Conservation (phyloP, 2,329 filamentous ascomycete species). For the Alternaria rosae region DNA sequence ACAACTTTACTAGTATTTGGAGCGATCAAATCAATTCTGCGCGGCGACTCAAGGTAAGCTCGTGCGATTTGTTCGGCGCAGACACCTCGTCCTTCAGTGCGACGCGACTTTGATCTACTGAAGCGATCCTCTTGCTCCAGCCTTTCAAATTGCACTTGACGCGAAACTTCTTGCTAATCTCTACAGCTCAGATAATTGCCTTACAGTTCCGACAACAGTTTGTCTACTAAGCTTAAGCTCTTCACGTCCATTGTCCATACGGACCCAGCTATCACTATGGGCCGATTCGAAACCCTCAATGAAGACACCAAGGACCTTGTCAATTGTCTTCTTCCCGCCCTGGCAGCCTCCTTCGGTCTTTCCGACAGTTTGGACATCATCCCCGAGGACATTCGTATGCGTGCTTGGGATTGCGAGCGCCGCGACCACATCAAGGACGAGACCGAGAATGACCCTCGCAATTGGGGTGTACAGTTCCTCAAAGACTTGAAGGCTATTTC, state of each 20-base stretch:
- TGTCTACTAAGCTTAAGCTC: background rate
- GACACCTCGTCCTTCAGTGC: background rate
- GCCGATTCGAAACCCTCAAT: conserved; percentile 44
- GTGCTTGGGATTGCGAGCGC: conserved; percentile 46
- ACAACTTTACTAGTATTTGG: background rate
- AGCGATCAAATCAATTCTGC: background rate
- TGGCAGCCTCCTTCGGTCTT: conserved; percentile 36
- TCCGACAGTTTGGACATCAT: conserved; percentile 37
- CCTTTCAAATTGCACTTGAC: background rate
- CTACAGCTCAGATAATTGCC: background rate
- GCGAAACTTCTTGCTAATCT: background rate
- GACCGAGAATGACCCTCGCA: conserved; percentile 45
- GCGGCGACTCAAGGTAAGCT: background rate
- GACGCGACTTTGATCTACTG: background rate
- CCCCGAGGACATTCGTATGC: conserved; percentile 47
- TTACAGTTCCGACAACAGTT: background rate
- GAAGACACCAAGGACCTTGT: conserved; percentile 42
- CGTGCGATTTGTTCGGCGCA: background rate
- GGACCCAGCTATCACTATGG: conserved; percentile 27
- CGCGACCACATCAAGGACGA: conserved; percentile 44
- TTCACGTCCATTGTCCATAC: too few species aligned
- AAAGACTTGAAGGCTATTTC: conserved; percentile 44
- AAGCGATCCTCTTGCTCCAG: background rate
- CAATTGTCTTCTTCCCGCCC: conserved; percentile 39
- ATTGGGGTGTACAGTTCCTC: conserved; percentile 49